Base-by-base conservation (phyloP, 2,329 filamentous ascomycete genomes). In the Aspergillus pseudoterreus region DNA sequence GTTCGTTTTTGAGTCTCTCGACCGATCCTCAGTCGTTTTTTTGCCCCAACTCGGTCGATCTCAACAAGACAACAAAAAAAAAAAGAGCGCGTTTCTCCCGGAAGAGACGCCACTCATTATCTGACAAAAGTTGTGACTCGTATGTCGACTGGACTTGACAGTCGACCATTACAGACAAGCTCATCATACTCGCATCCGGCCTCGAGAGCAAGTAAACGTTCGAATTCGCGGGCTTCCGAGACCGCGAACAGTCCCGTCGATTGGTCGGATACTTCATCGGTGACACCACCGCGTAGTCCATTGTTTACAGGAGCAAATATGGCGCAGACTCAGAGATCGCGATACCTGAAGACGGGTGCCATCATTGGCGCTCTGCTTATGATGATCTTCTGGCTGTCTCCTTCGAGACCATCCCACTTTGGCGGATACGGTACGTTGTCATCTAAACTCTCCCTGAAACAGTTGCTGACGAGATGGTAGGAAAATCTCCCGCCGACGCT, bases 301-400 rank as follows among this genome's bases (percentile, higher is more conserved):
- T n/a, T 38, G 38, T 63, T 52, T 52, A 49, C 71, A 67, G n/a
- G n/a, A 41, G 70, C 70, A 62, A 75, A 73, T 60, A 85, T 85
- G 82, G 82, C 82, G 61, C 82, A 83, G 73, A 81, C 78, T 57
- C 81, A 83, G 70, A 75, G 81, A 66, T 72, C 80, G 47, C 77
- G 82, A 55, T 83, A 79, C 63, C 63, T 86, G 62, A 86, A 84
- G 75, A 81, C 81, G 47, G 82, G 81, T 38, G 81, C 80, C 57
- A 75, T 86, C 54, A 72, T 85, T 54, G 76, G 77, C 48, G 76
- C 83, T 56, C 68, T 86, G 45, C 64, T 85, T 45, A 69, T 85
- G 47, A 68, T 84, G n/a, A 66, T 83, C 61, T 76, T 81, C 58
- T 74, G 84, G 63, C 70, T 80, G 32, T 78, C 80, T 2, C 71